These are phyloP conservation scores for Kodamaea arcana DNA, from an alignment of 1,139 yeast genomes.

Conservation along the genomic window DNA sequence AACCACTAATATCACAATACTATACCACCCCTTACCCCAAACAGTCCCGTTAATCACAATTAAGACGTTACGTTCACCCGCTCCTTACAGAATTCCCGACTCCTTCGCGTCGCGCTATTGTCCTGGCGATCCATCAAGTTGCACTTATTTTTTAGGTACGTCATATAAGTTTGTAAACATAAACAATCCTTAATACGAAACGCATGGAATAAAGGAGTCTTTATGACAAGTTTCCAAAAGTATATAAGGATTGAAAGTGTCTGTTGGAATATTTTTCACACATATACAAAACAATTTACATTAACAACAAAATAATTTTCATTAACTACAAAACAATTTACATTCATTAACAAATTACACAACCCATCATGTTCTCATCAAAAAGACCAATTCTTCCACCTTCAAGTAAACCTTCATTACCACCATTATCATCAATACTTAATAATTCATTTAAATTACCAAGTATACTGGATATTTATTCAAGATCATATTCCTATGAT, in stretches of 20 bases:
- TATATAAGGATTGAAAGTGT: background rate
- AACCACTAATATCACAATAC: no score
- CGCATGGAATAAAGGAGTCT: background rate
- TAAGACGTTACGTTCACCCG: no score
- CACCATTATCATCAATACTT: slow-evolving; percentile 40
- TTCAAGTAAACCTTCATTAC: slow-evolving; percentile 27
- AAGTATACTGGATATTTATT: slow-evolving; percentile 8
- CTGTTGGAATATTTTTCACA: background rate
- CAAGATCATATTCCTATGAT: slow-evolving; percentile 5
- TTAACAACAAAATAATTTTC: background rate
- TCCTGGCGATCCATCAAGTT: background rate
- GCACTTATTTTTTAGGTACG: background rate
- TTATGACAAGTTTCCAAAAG: no score
- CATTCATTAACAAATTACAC: background rate
- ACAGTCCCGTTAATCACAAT: no score
- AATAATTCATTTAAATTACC: slow-evolving; percentile 10
- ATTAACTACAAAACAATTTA: no score
- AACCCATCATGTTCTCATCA: slow-evolving; percentile 22
- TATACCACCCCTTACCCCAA: no score
- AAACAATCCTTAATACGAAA: slow-evolving; percentile 1
- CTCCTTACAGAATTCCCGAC: no score
- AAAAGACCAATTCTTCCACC: slow-evolving; percentile 26
- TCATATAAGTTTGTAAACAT: slow-evolving; percentile 1
- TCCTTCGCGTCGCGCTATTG: background rate
- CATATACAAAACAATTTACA: background rate